Percentiles rank a stretch among this genome's conserved stretches.
Conservation (phyloP, 1,139 yeast species). For the Blastobotrys petasosporus region DNA sequence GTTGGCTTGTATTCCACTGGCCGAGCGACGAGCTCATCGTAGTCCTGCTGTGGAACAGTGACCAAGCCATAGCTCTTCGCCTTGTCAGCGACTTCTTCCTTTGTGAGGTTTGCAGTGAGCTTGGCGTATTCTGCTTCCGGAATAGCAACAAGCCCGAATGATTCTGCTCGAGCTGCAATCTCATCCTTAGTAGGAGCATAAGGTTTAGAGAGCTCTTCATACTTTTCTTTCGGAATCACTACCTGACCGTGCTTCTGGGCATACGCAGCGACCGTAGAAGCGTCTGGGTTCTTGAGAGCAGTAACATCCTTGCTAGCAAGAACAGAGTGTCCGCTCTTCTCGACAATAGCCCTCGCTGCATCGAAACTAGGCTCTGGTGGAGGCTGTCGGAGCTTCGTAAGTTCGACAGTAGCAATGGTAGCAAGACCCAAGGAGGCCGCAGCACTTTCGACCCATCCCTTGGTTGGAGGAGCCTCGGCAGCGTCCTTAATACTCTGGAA, state of each 20-base stretch:
- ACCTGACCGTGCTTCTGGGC: constrained; percentile 28
- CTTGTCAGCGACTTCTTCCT: constrained; percentile 20
- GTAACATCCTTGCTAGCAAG: constrained; percentile 20
- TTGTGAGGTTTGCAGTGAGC: constrained; percentile 18
- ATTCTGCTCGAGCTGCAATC: constrained; percentile 22
- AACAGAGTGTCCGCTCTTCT: constrained; percentile 19
- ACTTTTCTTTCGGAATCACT: constrained; percentile 23
- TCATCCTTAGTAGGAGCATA: constrained; percentile 23
- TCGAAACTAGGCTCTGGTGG: constrained; percentile 16
- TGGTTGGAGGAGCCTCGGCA: constrained; percentile 28
- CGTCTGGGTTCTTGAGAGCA: constrained; percentile 19
- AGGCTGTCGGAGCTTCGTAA: constrained; percentile 21
- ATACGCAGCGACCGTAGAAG: constrained; percentile 18
- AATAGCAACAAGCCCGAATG: constrained; percentile 21
- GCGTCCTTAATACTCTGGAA: constrained; percentile 30
- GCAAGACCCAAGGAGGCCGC: constrained; percentile 37
- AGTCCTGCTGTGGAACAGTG: constrained; percentile 24
- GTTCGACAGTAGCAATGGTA: constrained; percentile 32
- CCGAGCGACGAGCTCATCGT: constrained; percentile 23
- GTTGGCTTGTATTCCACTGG: constrained; percentile 26
- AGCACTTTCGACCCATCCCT: constrained; percentile 25
- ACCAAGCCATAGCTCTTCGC: constrained; percentile 21
- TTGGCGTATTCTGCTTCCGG: constrained; percentile 18
- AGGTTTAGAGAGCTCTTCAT: constrained; percentile 21
- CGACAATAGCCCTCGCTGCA: constrained; percentile 33